Base-by-base conservation (phyloP, 2,329 filamentous ascomycete genomes). In the Tolypocladium pustulatum region DNA sequence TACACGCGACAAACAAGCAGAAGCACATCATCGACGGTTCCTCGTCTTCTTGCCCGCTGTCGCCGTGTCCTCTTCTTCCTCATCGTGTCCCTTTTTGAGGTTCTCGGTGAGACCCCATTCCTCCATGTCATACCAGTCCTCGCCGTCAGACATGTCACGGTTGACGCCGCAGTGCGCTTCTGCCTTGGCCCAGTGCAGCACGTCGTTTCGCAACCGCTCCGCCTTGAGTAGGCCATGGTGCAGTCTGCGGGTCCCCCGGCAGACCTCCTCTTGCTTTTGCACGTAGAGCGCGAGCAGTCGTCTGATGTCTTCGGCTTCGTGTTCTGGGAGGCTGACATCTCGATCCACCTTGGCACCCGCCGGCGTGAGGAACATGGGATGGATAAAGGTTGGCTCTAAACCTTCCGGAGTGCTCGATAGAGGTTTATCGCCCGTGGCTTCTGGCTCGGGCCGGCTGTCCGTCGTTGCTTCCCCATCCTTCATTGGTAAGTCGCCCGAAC, bases 71-170 rank as follows among this genome's bases (percentile, higher is more conserved):
- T 93, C 89, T 68, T 94, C 90, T 66, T 93, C 90, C 68, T 89
- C 86, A 61, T 91, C 88, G 66, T 89, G 86, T 0, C 90, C 90
- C 74, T 94, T 94, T 70, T 90, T 87, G 9, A 93, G 74, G 64
- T 89, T 86, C 61, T 89, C 87, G 10, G 83, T 81, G 55, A 94
- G 71, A 0, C 82, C 83, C 89, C 89, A 93, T 73, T 90, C 88
- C 57, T 90, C 87, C 67, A 83, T 83, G 71, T 95, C 90, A 68
- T 91, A 92, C 88, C 89, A 95, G 69, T 95, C 90, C 75, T 95
- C 90, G 13, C 89, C 89, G 69, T 95, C 90, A 56, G 88, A 91
- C 86, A 94, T 86, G 70, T 92, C 89, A 55, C 85, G 72, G 68
- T 85, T 84, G 22, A 76, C 69, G 1, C 85, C 83, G 57, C 77